A percentile compares a stretch with the other conserved stretches of the same genome.
Conservation (phyloP, 2,329 filamentous ascomycete genomes). For the Hymenoscyphus albidus region DNA sequence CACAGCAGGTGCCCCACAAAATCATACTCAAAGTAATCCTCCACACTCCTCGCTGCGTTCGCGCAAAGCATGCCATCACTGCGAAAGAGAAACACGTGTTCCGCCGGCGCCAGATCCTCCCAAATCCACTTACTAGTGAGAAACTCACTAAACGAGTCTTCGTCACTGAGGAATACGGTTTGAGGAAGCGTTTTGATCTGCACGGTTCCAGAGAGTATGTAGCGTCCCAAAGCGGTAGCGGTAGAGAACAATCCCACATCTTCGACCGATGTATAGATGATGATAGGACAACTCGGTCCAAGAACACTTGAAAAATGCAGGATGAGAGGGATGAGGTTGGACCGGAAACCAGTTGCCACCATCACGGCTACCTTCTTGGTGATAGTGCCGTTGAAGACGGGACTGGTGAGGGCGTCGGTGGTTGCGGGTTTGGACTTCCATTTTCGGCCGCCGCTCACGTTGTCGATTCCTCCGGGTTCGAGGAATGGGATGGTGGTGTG, state of each 20-base stretch:
- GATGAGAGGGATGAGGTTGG: conserved; percentile 38
- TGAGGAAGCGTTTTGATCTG: conserved; percentile 40
- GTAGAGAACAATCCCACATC: conserved; percentile 28
- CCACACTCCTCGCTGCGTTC: conserved; percentile 34
- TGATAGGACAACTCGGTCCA: conserved; percentile 43
- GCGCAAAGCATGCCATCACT: conserved; percentile 37
- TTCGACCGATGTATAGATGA: conserved; percentile 41
- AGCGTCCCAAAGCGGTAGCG: conserved; percentile 38
- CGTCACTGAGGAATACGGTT: conserved; percentile 35
- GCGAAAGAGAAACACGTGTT: conserved; percentile 37
- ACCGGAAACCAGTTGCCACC: conserved; percentile 36
- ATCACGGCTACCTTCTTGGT: conserved; percentile 37
- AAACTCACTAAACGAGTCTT: conserved; percentile 30
- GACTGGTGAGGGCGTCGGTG: conserved; percentile 5
- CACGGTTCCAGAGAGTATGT: conserved; percentile 36
- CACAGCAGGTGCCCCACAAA: conserved; percentile 36
- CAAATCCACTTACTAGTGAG: conserved; percentile 36
- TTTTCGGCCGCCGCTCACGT: neutral
- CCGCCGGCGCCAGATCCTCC: conserved; percentile 34
- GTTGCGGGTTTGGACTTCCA: conserved; percentile 7
- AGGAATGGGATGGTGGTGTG: neutral
- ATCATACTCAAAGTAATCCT: conserved; percentile 37
- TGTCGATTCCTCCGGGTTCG: conserved; percentile 3
- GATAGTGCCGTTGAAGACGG: conserved; percentile 26
- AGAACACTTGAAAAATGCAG: conserved; percentile 40